Base-by-base conservation (phyloP, 352 stramenopile species). In the Phytophthora syringae region DNA sequence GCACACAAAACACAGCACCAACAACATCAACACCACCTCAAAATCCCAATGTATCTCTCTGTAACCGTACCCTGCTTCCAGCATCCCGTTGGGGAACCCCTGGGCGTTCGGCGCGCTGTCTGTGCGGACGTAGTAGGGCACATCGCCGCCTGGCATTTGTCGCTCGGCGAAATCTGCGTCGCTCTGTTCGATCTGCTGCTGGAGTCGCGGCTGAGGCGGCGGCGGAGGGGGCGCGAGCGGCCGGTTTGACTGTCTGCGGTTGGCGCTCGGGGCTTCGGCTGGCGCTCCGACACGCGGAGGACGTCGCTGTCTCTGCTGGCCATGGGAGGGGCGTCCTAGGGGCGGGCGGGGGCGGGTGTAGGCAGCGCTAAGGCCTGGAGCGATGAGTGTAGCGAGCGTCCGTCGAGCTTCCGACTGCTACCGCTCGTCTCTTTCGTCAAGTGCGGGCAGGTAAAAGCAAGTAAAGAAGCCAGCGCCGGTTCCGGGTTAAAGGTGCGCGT, bases 351-450 rank as follows among this genome's bases (percentile, higher is more conserved):
- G n/a, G n/a, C n/a, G n/a, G n/a, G n/a, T n/a, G 32, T 39, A 55
- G 49, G 21, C 49, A 4, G 44, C 37, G 39, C 49, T 53, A 34
- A 42, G 20, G 39, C 59, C 51, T 67, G 30, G 28, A n/a, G n/a
- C 42, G 49, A 48, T 15, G 30, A n/a, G 42, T 21, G 39, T 64
- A 44, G 39, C 59, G 58, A 21, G 22, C 44, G 55, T 34, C 43
- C 20, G n/a, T 65, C 39, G 48, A 20, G 37, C 51, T 75, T 67
- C 59, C 52, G n/a, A n/a, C n/a, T n/a, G n/a, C n/a, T 51, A 30
- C 52, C 45, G 64, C 52, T 72, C 45, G 67, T 75, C 67, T 67
- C 61, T 72, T 72, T 75, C 54, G 61, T 64, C 61, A 60, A 67
- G 34, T 70, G 48, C 44, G n/a, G n/a, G n/a, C n/a, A n/a, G n/a